Evolutionary conservation across 2,329 filamentous ascomycete species (phyloP), one percentile per base, ranked within the genome.

Genomic region (Coniochaeta ligniaria): DNA sequence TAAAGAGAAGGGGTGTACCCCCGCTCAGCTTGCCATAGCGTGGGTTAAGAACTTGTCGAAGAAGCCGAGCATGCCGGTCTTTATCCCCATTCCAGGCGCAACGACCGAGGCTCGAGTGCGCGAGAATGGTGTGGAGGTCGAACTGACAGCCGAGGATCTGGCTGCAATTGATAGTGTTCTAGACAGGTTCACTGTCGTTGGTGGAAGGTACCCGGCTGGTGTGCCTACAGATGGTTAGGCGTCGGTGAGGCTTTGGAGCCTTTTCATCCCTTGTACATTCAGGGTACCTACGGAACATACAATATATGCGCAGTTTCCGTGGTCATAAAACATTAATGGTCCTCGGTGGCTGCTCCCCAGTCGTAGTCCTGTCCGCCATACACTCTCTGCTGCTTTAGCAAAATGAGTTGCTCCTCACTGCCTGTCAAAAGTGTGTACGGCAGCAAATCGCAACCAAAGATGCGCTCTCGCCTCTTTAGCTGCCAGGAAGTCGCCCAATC

Each of bases 11-110:
- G 78, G 78, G 1, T 81, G 78, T 67, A 87, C 83, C 0, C 68
- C 82, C 2, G 79, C 81, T 1, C 88, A 91, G 72, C 75, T 91
- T 31, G 87, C 87, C 3, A 74, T 91, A 52, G 80, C 78, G 58
- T 92, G 88, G 87, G 73, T 84, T 3, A 66, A 77, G 45, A 72
- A 77, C 1, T 73, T 84, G 43, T 81, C 77, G 52, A 74, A 73
- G 57, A 76, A 74, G 56, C 76, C 78, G 11, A 82, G 79, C 52
- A 77, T 82, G 77, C 81, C 80, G 36, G 71, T 69, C 16, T 80
- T 89, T 60, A 81, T 90, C 59, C 86, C 86, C 2, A 88, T 90
- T 61, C 87, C 87, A 0, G 87, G 87, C 2, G 82, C 86, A 8
- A 83, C 82, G 0, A 85, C 79, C 6, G 75, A 73, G n/a, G 77